Conservation (phyloP, 805 yeast species). For the Pichia deserticola region DNA sequence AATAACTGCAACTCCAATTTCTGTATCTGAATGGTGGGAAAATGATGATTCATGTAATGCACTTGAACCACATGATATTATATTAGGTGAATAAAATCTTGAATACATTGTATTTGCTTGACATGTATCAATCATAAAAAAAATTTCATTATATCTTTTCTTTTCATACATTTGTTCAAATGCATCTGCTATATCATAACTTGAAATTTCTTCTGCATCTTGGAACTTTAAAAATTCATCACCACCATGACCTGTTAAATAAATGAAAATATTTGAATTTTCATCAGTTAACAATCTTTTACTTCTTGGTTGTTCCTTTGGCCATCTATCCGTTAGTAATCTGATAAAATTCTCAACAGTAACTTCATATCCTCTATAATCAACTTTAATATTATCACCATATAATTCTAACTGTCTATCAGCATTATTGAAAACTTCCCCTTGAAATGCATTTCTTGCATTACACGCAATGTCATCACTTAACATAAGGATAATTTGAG, state of each 20-base stretch:
- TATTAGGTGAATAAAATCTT: constrained; percentile 84
- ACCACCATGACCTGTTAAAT: constrained; percentile 98
- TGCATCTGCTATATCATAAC: constrained; percentile 95
- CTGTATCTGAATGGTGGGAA: constrained; percentile 92
- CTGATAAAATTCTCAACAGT: constrained; percentile 96
- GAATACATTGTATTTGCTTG: constrained; percentile 98
- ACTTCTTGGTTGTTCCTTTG: constrained; percentile 85
- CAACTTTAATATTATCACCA: constrained; percentile 93
- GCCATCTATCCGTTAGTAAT: constrained; percentile 91
- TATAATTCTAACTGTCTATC: constrained; percentile 88
- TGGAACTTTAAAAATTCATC: constrained; percentile 95
- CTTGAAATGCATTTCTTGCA: constrained; percentile 92
- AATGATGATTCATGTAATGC: constrained; percentile 83
- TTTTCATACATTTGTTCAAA: constrained; percentile 96
- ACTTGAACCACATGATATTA: constrained; percentile 88
- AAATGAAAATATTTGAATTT: constrained; percentile 85
- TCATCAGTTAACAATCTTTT: constrained; percentile 90
- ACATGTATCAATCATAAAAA: constrained; percentile 97
- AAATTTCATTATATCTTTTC: constrained; percentile 87
- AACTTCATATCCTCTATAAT: constrained; percentile 95
- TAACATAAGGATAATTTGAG: constrained; percentile 91
- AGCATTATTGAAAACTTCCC: constrained; percentile 88
- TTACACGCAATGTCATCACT: constrained; percentile 97
- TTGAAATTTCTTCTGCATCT: constrained; percentile 95
- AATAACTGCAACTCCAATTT: constrained; percentile 95